Percentiles rank a stretch among this genome's conserved stretches.
Conservation (phyloP, 768 basidiomycete species). For the Calocybe gangraenosa region DNA sequence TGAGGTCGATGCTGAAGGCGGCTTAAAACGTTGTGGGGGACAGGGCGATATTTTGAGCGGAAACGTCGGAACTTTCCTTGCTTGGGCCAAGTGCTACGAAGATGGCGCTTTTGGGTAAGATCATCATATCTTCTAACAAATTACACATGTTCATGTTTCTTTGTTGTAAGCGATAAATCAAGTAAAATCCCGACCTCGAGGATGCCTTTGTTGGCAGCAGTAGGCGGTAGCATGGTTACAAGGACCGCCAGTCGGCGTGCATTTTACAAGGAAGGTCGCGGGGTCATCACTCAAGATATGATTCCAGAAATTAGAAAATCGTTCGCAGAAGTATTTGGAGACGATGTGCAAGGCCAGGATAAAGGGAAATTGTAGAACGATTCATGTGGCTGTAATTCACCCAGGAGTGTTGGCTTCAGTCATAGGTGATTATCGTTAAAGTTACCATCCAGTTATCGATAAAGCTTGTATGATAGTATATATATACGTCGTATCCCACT, state of each 20-base stretch:
- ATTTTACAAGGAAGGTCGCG: slow-evolving; percentile 72
- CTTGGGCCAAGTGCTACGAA: slow-evolving; percentile 95
- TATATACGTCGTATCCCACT: too few species aligned
- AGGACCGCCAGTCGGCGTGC: slow-evolving; percentile 76
- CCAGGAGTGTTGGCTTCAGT: background rate
- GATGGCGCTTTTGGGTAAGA: slow-evolving; percentile 75
- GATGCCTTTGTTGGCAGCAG: slow-evolving; percentile 80
- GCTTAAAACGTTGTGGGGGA: slow-evolving; percentile 90
- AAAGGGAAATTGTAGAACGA: slow-evolving; percentile 30
- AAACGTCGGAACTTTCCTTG: slow-evolving; percentile 81
- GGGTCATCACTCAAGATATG: slow-evolving; percentile 82
- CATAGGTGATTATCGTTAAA: too few species aligned
- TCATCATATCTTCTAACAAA: background rate
- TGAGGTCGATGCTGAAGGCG: slow-evolving; percentile 68
- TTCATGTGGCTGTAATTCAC: background rate
- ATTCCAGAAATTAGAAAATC: slow-evolving; percentile 59
- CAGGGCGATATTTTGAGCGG: slow-evolving; percentile 95
- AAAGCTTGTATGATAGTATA: too few species aligned
- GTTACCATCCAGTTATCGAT: too few species aligned
- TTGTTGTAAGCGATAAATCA: background rate
- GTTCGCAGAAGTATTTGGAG: slow-evolving; percentile 71
- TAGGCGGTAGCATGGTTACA: slow-evolving; percentile 86
- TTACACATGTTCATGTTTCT: background rate
- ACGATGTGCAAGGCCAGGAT: slow-evolving; percentile 35
- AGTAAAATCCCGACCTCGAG: slow-evolving; percentile 46